Conservation (phyloP, 345 rosid genomes). For the Citrus mangshanensis region DNA sequence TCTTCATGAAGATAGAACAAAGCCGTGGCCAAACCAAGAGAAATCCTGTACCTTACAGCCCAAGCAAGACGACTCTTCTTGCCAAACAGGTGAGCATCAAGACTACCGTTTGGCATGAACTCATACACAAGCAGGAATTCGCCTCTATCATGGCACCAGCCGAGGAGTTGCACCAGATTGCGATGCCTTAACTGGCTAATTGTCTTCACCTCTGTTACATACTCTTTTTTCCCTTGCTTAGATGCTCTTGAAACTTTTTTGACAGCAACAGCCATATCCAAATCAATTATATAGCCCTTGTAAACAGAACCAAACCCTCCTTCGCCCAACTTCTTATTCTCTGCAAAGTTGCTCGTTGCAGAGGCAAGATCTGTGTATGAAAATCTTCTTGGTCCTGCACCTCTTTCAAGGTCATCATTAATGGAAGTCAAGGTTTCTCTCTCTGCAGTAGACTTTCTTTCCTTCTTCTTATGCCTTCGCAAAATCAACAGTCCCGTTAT, state of each 20-base stretch:
- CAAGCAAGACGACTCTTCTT: slow-evolving; percentile 34
- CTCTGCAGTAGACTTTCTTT: background rate
- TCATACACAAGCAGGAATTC: slow-evolving; percentile 68
- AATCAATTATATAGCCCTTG: slow-evolving; percentile 23
- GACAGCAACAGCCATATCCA: slow-evolving; percentile 31
- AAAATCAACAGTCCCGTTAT: background rate
- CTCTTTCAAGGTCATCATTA: slow-evolving; percentile 37
- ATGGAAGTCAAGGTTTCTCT: slow-evolving; percentile 16
- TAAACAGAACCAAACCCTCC: slow-evolving; percentile 50
- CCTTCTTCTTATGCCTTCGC: background rate
- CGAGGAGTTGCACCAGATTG: slow-evolving; percentile 9
- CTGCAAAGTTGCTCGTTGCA: slow-evolving; percentile 35
- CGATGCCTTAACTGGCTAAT: slow-evolving; percentile 12
- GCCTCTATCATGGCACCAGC: slow-evolving; percentile 19
- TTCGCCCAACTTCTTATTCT: slow-evolving; percentile 33
- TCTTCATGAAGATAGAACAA: slow-evolving; percentile 62
- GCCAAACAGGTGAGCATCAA: slow-evolving; percentile 52
- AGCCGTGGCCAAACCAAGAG: slow-evolving; percentile 49
- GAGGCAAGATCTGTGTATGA: slow-evolving; percentile 25
- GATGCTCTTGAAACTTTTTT: slow-evolving; percentile 38
- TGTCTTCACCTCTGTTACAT: slow-evolving; percentile 15
- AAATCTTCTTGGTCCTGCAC: slow-evolving; percentile 40
- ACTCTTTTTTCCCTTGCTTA: slow-evolving; percentile 36
- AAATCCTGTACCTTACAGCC: slow-evolving; percentile 40
- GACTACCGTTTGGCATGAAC: slow-evolving; percentile 72